A percentile compares a stretch with the other conserved stretches of the same genome.
Evolutionary conservation across 495 filamentous ascomycete species (phyloP).

Genomic region (Cercophora samala): DNA sequence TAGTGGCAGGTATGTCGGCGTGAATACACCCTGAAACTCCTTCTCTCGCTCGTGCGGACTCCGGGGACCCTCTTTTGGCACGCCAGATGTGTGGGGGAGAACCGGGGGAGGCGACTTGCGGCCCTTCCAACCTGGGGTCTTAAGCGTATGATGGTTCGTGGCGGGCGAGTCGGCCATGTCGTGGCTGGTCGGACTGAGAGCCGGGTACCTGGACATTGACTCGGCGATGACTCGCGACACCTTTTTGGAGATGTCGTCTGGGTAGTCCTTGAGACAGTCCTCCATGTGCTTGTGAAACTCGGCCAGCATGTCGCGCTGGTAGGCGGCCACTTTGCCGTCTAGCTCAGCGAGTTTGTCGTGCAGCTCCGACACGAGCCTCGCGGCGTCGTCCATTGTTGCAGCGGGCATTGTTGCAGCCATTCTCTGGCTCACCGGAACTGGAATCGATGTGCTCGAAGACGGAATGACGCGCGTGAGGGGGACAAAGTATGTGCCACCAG

Average conservation of each 20-base stretch:
- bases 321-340: slow-evolving; percentile 48
- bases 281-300: slow-evolving; percentile 49
- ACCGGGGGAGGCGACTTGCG: slow-evolving; percentile 43
- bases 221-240: slow-evolving; percentile 44
- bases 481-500: slow-evolving; percentile 18
- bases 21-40: slow-evolving; percentile 60
- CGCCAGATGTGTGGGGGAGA: slow-evolving; percentile 39
- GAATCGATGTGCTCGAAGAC: not conserved
- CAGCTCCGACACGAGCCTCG: slow-evolving; percentile 47
- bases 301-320: slow-evolving; percentile 47
- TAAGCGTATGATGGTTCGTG: slow-evolving; percentile 25
- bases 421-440: slow-evolving; percentile 10
- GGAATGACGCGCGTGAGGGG: slow-evolving; percentile 26
- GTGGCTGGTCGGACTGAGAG: slow-evolving; percentile 30
- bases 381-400: slow-evolving; percentile 46
- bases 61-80: slow-evolving; percentile 33
- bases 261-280: slow-evolving; percentile 43
- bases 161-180: slow-evolving; percentile 17
- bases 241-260: slow-evolving; percentile 43
- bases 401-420: slow-evolving; percentile 8
- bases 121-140: slow-evolving; percentile 25
- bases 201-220: slow-evolving; percentile 41
- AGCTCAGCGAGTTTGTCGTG: slow-evolving; percentile 50
- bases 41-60: slow-evolving; percentile 51
- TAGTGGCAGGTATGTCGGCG: slow-evolving; percentile 56